Conservation (phyloP, 2,329 filamentous ascomycete genomes). For the Parasarocladium wereldwijsianum region DNA sequence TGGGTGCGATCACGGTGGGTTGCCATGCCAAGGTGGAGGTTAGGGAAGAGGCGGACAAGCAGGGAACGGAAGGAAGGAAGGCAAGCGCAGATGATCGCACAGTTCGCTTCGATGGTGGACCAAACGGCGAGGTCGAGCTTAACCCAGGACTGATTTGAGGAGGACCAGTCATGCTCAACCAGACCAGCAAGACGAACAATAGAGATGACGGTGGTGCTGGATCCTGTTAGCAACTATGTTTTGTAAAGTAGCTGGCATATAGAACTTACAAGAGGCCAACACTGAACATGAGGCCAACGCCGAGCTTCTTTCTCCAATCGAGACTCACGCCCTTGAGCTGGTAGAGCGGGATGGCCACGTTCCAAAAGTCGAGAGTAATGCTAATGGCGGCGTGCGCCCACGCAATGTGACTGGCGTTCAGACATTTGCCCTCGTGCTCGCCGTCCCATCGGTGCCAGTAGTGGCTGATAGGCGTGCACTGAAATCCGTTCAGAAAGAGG, state of each 20-base stretch:
- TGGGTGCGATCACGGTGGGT: conserved; percentile 22
- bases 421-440: conserved; percentile 29
- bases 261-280: conserved; percentile 29
- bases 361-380: conserved; percentile 35
- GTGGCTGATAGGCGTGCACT: conserved; percentile 34
- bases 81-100: conserved; percentile 23
- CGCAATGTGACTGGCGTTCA: conserved; percentile 30
- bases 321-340: conserved; percentile 26
- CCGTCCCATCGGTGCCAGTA: conserved; percentile 40
- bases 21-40: conserved; percentile 18
- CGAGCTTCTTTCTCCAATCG: conserved; percentile 31
- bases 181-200: conserved; percentile 21
- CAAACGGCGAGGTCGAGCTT: conserved; percentile 19
- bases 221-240: not conserved
- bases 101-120: conserved; percentile 23
- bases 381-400: conserved; percentile 38
- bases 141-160: conserved; percentile 19
- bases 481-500: conserved; percentile 27
- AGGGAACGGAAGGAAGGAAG: conserved; percentile 21
- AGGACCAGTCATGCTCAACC: conserved; percentile 14
- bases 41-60: conserved; percentile 13
- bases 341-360: conserved; percentile 33
- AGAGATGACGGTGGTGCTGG: conserved; percentile 22
- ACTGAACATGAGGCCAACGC: conserved; percentile 34
- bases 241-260: not conserved